Evolutionary conservation across 805 yeast species (phyloP).

Genomic region (Saccharomycopsis schoenii): DNA sequence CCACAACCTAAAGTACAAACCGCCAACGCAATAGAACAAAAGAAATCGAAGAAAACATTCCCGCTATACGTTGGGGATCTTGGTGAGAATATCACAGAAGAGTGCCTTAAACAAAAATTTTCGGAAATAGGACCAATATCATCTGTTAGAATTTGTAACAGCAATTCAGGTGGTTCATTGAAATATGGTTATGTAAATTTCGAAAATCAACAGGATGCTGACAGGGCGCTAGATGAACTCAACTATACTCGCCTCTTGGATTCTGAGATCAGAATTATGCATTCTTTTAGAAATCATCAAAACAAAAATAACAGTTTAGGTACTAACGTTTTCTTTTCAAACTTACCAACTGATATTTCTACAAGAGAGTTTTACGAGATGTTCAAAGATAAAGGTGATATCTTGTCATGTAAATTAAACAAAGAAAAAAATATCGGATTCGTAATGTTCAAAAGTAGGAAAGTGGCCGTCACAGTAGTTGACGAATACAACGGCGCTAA

Average conservation of each 20-base stretch:
- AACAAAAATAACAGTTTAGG: constrained; percentile 35
- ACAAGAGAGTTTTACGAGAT: constrained; percentile 39
- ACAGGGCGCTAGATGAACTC: constrained; percentile 44
- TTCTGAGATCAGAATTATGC: constrained; percentile 46
- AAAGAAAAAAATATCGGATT: constrained; percentile 32
- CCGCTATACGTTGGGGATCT: constrained; percentile 59
- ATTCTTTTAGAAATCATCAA: constrained; percentile 36
- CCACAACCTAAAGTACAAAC: not conserved
- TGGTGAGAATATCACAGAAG: constrained; percentile 40
- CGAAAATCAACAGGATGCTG: constrained; percentile 39
- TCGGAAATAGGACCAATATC: constrained; percentile 34
- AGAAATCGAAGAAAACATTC: constrained; percentile 2
- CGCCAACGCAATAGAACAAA: not conserved
- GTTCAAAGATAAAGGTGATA: constrained; percentile 38
- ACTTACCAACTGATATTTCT: constrained; percentile 31
- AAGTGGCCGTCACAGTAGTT: constrained; percentile 29
- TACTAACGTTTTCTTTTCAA: constrained; percentile 41
- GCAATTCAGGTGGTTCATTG: constrained; percentile 42
- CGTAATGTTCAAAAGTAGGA: constrained; percentile 28
- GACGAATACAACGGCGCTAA: constrained; percentile 23
- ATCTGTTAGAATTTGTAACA: constrained; percentile 52
- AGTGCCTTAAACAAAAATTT: constrained; percentile 36
- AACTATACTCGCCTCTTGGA: constrained; percentile 36
- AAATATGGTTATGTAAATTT: constrained; percentile 72
- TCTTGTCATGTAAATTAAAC: constrained; percentile 34